Conservation (phyloP, 495 filamentous ascomycete species). For the Neurospora terricola region DNA sequence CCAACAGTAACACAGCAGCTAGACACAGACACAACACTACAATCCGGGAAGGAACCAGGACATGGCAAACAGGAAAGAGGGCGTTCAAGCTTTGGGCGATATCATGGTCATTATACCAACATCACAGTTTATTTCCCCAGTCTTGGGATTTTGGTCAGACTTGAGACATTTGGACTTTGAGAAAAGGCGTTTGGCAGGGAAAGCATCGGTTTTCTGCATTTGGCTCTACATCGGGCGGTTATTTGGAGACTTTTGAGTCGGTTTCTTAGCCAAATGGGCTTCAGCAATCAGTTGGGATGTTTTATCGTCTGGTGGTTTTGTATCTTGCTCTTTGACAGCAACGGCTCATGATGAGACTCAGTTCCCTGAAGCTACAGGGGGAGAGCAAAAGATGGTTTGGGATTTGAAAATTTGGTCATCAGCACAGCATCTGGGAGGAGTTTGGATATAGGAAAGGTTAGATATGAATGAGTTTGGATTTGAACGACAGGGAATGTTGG, state of each 20-base stretch:
- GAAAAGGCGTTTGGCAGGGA: not conserved
- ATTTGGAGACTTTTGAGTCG: not conserved
- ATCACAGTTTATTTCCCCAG: not conserved
- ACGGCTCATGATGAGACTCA: not conserved
- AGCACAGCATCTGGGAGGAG: not conserved
- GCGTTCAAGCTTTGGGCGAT: not conserved
- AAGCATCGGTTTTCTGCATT: not conserved
- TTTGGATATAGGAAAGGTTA: not conserved
- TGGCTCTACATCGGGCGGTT: not conserved
- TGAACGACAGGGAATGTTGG: not conserved
- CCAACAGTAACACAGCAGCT: not conserved
- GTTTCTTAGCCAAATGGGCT: not conserved
- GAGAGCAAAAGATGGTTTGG: not conserved
- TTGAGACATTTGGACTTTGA: not conserved
- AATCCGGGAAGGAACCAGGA: not conserved
- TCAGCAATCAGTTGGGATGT: not conserved
- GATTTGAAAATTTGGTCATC: not conserved
- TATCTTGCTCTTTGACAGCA: not conserved
- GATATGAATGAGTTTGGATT: not conserved
- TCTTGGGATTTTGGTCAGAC: not conserved
- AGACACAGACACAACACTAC: not conserved
- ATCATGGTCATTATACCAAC: not conserved
- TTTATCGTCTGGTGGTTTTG: not conserved
- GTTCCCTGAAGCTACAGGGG: not conserved
- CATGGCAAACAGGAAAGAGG: not conserved